Evolutionary conservation across 2,329 filamentous ascomycete genomes (phyloP), one percentile per base, ranked within the genome.

Genomic region (Coniochaeta sp.): DNA sequence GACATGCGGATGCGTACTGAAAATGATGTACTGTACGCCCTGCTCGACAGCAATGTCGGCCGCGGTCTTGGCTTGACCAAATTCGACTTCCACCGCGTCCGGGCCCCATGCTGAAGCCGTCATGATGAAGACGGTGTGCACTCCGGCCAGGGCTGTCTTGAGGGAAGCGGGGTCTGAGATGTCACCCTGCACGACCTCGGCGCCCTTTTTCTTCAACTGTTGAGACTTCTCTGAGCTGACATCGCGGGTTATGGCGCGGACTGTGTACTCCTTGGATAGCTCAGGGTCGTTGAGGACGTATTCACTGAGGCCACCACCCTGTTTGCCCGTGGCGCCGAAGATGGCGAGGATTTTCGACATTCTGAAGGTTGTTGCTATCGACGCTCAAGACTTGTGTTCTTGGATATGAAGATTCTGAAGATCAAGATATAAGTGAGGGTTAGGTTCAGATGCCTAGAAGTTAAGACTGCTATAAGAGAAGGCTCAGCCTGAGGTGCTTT

Each of bases 231-330:
- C 58, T 24, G 72, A 75, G 19, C 67, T 65, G 0, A 70, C 61
- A 61, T 81, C 70, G 52, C 83, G 78, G 1, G 82, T 83, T 19
- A 86, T 70, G 55, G 74, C 82, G 33, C 82, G 79, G 58, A 71
- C 58, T 6, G 58, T 52, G 60, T 60, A 70, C 17, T 63, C 54
- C 6, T 62, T 36, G 11, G 64, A 61, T 24, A 68, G 61, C 47
- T 54, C 54, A 3, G 65, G 60, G 59, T 67, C 63, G 28, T 14
- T 16, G 28, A 57, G 54, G 54, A 57, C 54, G 17, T 57, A 34
- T 11, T 6, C 24, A 4, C 14, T 14, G 9, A 57, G 19, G 7
- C 31, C 8, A 22, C 31, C 19, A 11, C 54, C 54, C 31, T 57
- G 54, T 17, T 57, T 19, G 17, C 54, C 54, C 14, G 54, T 57